Evolutionary conservation across 768 basidiomycete species (phyloP).

Genomic region (Pleurotus pulmonarius): DNA sequence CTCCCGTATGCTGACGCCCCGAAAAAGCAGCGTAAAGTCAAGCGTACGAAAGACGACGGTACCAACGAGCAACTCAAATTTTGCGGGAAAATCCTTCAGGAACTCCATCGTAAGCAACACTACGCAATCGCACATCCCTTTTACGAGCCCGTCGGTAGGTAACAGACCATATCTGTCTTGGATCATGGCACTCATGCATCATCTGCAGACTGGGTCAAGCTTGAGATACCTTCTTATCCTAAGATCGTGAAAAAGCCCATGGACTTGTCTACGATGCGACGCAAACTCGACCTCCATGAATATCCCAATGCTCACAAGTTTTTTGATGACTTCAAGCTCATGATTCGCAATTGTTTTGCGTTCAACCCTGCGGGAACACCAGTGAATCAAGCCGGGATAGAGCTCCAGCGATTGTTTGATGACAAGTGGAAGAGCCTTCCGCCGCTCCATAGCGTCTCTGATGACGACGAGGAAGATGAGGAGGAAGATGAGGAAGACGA

Average conservation of each 20-base stretch:
- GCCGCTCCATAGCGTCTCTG: conserved; percentile 49
- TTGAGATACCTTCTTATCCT: conserved; percentile 81
- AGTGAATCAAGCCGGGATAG: conserved; percentile 82
- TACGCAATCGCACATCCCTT: conserved; percentile 74
- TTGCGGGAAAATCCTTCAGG: conserved; percentile 69
- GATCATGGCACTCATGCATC: conserved; percentile 7
- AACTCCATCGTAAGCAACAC: conserved; percentile 79
- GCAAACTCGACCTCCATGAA: conserved; percentile 73
- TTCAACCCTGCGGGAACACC: conserved; percentile 90
- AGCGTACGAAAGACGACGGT: conserved; percentile 59
- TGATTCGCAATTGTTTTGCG: conserved; percentile 89
- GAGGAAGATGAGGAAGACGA: conserved; percentile 70
- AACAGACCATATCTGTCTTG: conserved; percentile 3
- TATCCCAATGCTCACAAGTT: conserved; percentile 81
- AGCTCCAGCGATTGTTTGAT: conserved; percentile 85
- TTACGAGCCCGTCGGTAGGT: conserved; percentile 90
- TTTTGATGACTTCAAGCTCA: conserved; percentile 87
- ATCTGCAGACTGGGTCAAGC: conserved; percentile 63
- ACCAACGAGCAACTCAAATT: conserved; percentile 83
- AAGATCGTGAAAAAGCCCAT: conserved; percentile 92
- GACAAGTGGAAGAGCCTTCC: conserved; percentile 88
- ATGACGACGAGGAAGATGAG: conserved; percentile 65
- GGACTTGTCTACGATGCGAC: conserved; percentile 88
- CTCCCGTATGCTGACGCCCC: conserved; percentile 76
- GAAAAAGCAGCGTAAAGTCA: conserved; percentile 62